phyloP scores from a whole-genome alignment of 331 rosid genomes.

The Quercus tomentella region DNA sequence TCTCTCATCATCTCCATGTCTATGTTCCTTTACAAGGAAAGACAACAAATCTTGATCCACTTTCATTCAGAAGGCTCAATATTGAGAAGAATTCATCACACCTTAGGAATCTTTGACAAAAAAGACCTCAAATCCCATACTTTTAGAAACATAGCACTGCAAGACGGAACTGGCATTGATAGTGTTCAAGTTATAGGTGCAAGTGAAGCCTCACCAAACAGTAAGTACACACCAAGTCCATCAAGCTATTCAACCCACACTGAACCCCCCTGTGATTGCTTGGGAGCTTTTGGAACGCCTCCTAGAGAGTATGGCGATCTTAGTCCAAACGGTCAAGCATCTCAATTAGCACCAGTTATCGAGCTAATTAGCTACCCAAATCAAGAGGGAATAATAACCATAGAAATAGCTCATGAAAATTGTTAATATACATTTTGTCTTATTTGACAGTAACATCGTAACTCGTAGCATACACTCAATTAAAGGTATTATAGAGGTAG shows the following conservation, averaged over 20 bases:
- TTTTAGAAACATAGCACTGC: background rate
- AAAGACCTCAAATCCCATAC: constrained; percentile 25
- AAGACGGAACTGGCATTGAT: background rate
- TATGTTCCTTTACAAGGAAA: no score
- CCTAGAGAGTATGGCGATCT: background rate
- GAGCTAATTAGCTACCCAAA: background rate
- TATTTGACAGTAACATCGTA: no score
- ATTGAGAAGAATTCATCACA: constrained; percentile 16
- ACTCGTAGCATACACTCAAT: no score
- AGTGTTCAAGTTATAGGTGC: background rate
- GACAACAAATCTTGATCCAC: no score
- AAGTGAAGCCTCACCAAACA: constrained; percentile 18
- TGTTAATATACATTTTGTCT: no score
- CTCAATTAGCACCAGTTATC: background rate
- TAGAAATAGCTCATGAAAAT: background rate
- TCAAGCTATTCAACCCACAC: background rate
- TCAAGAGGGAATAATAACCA: background rate
- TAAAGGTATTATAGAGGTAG: no score
- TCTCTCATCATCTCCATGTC: no score
- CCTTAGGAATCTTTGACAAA: constrained; percentile 2
- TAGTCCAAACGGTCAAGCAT: background rate
- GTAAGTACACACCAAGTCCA: constrained; percentile 32
- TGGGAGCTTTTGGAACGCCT: background rate
- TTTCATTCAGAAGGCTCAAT: no score
- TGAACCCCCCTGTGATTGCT: background rate